Base-by-base conservation (phyloP, 352 stramenopile species). In the Globisporangium megalacanthum region DNA sequence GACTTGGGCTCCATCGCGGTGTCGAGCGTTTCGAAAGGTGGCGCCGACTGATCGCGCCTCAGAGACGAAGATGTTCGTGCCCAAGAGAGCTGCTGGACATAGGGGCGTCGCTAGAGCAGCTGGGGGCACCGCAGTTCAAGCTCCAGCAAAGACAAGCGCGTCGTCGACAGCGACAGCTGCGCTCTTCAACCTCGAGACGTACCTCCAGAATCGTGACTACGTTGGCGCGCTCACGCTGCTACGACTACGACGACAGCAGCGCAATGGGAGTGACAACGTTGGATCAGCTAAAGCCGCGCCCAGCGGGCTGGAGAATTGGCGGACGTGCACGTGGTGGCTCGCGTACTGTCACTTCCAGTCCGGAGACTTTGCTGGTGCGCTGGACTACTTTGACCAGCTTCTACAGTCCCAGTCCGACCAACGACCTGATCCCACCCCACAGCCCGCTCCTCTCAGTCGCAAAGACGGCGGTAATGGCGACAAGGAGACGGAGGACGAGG, bases 301-400 rank as follows among this genome's bases (percentile, higher is more conserved):
- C 44, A 15, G 7, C 17, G 36, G 44, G 15, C 49, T 66, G 10
- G 22, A 45, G 3, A 58, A 56, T 3, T 70, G 57, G 67, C 51
- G 52, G 5, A 35, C 64, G 29, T 80, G 72, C 37, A 83, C 76
- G 22, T 88, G 79, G 73, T 92, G 82, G 82, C 49, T 63, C 14
- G 79, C 79, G 42, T 92, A 89, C 62, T 89, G 78, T 44, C 68
- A 85, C 54, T 92, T 86, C 54, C 72, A 92, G 29, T 61, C 52
- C 29, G 72, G 77, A 25, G 61, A 86, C 36, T 84, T 81, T 41
- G 44, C 54, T 22, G 49, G 61, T 6, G 79, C 82, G 1, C 54
- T 88, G 6, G 50, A 35, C 11, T 68, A 71, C 42, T 86, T 86
- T 52, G 71, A 88, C 10, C 66, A 82, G 39, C 61, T 89, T 1